A percentile compares a stretch with the other conserved stretches of the same genome.
Evolutionary conservation across 495 filamentous ascomycete species (phyloP).

Genomic region (Trichoderma parareesei): DNA sequence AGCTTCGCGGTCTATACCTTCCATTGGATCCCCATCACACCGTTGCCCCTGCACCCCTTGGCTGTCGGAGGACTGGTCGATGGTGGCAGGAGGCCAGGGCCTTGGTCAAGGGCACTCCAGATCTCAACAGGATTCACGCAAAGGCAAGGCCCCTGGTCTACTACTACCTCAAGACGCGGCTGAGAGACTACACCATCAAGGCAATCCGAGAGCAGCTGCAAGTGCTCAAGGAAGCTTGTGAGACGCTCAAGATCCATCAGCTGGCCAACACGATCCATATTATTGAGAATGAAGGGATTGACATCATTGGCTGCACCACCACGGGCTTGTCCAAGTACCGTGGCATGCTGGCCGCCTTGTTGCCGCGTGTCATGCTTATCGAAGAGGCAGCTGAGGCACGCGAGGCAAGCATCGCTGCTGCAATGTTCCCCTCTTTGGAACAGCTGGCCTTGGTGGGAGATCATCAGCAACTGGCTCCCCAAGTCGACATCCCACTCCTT

Average conservation of each 20-base stretch:
- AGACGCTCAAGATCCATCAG: constrained; percentile 25
- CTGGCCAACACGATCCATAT: constrained; percentile 24
- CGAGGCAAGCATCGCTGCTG: constrained; percentile 47
- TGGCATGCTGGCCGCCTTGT: constrained; percentile 57
- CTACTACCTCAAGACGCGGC: constrained; percentile 27
- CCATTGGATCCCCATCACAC: constrained; percentile 30
- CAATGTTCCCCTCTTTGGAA: constrained; percentile 44
- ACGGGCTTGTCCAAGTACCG: constrained; percentile 87
- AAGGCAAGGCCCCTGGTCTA: constrained; percentile 32
- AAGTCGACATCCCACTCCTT: constrained; percentile 47
- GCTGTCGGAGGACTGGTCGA: background rate
- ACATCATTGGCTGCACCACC: constrained; percentile 45
- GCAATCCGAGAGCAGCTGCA: constrained; percentile 24
- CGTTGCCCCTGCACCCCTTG: constrained; percentile 18
- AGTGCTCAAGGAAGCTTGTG: constrained; percentile 22
- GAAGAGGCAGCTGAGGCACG: constrained; percentile 52
- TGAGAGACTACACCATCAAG: constrained; percentile 20
- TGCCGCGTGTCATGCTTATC: constrained; percentile 51
- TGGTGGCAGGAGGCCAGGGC: constrained; percentile 11
- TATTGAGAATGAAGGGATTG: constrained; percentile 20
- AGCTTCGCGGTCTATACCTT: constrained; percentile 27
- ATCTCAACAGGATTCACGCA: constrained; percentile 28
- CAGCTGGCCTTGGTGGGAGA: constrained; percentile 51
- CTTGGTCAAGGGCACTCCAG: constrained; percentile 10
- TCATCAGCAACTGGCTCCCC: constrained; percentile 45